These are phyloP conservation scores for Talaromyces rugulosus DNA, from an alignment of 2,329 filamentous ascomycete genomes.

Conservation along the genomic window DNA sequence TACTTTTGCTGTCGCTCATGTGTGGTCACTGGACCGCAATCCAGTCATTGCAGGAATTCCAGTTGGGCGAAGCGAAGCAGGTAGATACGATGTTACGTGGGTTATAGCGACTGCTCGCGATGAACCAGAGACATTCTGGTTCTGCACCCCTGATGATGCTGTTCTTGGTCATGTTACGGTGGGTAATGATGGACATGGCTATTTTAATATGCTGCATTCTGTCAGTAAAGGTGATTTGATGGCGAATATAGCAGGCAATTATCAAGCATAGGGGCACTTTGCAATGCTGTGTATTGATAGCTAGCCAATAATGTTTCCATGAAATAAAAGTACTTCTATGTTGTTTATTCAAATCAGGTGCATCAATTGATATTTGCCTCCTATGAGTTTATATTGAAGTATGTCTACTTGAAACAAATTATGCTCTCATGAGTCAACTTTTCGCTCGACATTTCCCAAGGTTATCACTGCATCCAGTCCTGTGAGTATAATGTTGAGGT, in stretches of 20 bases:
- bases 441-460: neutral
- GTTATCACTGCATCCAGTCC: conserved; percentile 13
- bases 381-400: neutral
- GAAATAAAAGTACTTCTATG: neutral
- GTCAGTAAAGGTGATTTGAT: conserved; percentile 18
- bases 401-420: neutral
- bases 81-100: conserved; percentile 34
- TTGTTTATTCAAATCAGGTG: neutral
- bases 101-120: conserved; percentile 16
- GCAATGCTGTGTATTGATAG: neutral
- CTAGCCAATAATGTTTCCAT: too few species aligned
- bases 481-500: conserved; percentile 13
- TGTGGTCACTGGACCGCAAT: conserved; percentile 27
- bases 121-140: conserved; percentile 28
- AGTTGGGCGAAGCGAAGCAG: conserved; percentile 28
- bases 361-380: neutral
- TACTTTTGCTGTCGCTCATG: conserved; percentile 27
- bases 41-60: conserved; percentile 30
- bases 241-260: neutral
- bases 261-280: neutral
- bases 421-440: neutral
- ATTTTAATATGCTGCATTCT: conserved; percentile 27
- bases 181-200: conserved; percentile 17
- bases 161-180: conserved; percentile 28
- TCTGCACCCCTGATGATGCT: conserved; percentile 31